Evolutionary conservation across 305 asterid species (phyloP), one percentile per base, ranked within the genome.

Genomic region (Nicotiana rustica): DNA sequence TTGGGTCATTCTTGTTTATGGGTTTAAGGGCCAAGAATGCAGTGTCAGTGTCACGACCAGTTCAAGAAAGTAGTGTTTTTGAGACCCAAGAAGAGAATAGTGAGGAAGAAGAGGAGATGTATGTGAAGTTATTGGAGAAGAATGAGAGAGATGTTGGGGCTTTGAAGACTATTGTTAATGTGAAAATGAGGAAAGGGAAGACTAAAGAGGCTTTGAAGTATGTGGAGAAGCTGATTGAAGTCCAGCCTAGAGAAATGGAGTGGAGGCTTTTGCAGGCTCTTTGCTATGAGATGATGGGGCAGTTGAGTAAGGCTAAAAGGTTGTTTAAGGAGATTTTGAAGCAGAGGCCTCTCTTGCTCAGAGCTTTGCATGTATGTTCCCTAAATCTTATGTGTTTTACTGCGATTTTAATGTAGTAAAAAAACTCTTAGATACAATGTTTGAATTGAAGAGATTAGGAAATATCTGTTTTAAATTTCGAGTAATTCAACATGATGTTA

Each of bases 241-340:
- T 91, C 85, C 91, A 93, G 86, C 97, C 97, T 55, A 86, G 83
- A 77, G 97, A 93, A 83, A 85, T 94, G 91, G 98, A 95, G 86
- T 94, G 99, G 98, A 88, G 97, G 90, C 95, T 95, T 81, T 87
- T 95, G 91, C 94, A 94, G 87, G 99, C 98, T 36, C 93, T 91
- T 73, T 94, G 96, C 82, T 94, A 90, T 87, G 99, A 95, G 89
- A 89, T 92, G 95, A 89, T 89, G 88, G 99, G 98, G 81, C 85
- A 95, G 77, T 85, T 92, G 80, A 83, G 92, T 55, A 93, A 89
- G 89, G 97, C 99, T 38, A 94, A 88, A 92, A 89, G 88, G 78
- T 88, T 94, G 89, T 93, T 91, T 83, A 90, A 91, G 93, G 87
- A 87, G 55, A 90, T 95, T 57, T 88, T 95, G 83, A 90, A 90